Evolutionary conservation across 1,139 yeast genomes (phyloP).

Genomic region (Wickerhamomyces sp.): DNA sequence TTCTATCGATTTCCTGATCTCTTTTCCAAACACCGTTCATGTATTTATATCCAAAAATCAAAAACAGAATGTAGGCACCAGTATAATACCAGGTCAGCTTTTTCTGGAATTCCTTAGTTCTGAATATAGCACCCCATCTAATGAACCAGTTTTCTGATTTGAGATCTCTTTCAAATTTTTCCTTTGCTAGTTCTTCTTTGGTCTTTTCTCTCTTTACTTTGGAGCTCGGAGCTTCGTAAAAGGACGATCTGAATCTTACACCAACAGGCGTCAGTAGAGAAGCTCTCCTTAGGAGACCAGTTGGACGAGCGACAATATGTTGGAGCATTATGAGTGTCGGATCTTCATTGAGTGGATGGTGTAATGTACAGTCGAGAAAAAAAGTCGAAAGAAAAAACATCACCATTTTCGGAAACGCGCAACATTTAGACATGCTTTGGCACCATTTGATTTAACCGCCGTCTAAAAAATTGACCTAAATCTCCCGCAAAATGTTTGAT

Average conservation of each 20-base stretch:
- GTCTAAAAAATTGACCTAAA: neutral
- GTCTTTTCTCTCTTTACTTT: constrained; percentile 25
- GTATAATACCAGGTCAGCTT: constrained; percentile 51
- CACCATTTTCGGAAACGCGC: neutral
- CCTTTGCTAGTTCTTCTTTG: constrained; percentile 26
- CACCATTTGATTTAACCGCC: neutral
- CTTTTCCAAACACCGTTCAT: constrained; percentile 63
- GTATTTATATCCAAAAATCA: constrained; percentile 57
- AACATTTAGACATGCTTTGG: neutral
- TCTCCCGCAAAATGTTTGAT: neutral
- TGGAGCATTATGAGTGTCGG: neutral
- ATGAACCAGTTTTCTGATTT: constrained; percentile 29
- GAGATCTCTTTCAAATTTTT: constrained; percentile 28
- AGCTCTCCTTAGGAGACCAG: neutral
- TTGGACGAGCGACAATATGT: neutral
- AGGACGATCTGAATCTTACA: constrained; percentile 11
- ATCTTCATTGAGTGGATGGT: too few relatives aligned
- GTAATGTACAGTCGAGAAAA: neutral
- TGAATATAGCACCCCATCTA: constrained; percentile 43
- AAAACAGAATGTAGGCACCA: constrained; percentile 50
- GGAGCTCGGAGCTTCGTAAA: constrained; percentile 20
- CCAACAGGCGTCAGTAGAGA: neutral
- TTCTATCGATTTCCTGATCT: constrained; percentile 53
- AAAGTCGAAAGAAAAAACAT: too few relatives aligned
- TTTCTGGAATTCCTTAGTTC: constrained; percentile 39